Percentiles rank a stretch among this genome's conserved stretches.
Conservation (phyloP, 257 asterid genomes). For the Plantago elongata region DNA sequence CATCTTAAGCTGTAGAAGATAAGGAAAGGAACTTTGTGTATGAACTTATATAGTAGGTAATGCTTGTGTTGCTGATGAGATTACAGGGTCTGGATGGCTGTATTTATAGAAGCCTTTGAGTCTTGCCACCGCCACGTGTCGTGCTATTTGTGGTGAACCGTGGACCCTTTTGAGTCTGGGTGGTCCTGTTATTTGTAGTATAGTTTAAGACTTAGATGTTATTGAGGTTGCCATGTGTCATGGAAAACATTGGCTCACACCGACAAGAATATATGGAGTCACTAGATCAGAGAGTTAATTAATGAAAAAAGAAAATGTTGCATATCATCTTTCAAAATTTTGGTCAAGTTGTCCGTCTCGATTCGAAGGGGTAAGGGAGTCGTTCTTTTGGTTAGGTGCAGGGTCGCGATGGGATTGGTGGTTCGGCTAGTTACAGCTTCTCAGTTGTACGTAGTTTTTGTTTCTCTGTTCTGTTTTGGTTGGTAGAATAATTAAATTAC, state of each 20-base stretch:
- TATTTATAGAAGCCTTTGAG: background rate
- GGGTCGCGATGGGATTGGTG: too few species aligned
- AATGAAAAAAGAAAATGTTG: background rate
- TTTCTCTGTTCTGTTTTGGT: too few species aligned
- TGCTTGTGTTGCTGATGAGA: background rate
- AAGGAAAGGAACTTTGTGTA: background rate
- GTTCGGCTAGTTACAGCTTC: too few species aligned
- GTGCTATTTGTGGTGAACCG: conserved; percentile 1
- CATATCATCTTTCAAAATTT: too few species aligned
- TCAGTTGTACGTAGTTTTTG: too few species aligned
- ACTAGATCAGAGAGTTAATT: conserved; percentile 16
- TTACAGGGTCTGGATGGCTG: background rate
- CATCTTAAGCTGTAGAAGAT: conserved; percentile 22
- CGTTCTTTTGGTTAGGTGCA: too few species aligned
- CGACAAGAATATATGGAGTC: background rate
- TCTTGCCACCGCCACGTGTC: background rate
- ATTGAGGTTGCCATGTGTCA: background rate
- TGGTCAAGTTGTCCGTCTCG: too few species aligned
- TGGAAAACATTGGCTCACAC: background rate
- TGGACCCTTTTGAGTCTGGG: too few species aligned
- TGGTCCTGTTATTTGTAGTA: background rate
- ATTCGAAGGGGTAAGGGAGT: too few species aligned
- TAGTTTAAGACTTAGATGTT: background rate
- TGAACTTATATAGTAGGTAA: background rate
- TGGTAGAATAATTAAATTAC: too few species aligned